These are phyloP conservation scores for Aspergillus avenaceus DNA, from an alignment of 495 filamentous ascomycete genomes.

Conservation along the genomic window DNA sequence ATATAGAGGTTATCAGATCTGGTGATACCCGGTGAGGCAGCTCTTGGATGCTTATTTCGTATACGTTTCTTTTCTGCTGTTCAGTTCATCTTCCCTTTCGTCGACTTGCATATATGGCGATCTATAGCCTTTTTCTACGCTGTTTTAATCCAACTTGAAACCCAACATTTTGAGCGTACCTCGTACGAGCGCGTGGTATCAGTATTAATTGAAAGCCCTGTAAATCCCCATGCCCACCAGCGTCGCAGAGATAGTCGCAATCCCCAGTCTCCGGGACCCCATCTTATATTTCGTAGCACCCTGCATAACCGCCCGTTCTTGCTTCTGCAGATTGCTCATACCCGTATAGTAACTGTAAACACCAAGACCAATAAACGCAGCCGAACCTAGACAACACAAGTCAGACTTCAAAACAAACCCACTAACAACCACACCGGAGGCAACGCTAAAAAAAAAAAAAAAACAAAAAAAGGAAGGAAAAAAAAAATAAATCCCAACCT, in stretches of 20 bases:
- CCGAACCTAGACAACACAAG: conserved; percentile 53
- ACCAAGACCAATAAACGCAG: conserved; percentile 85
- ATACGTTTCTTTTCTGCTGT: conserved; percentile 14
- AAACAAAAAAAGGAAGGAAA: too few relatives aligned
- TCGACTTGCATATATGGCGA: conserved; percentile 4
- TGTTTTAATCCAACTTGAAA: neutral
- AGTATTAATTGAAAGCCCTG: conserved; percentile 54
- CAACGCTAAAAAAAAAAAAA: neutral
- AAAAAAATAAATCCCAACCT: too few relatives aligned
- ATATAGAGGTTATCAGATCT: conserved; percentile 39
- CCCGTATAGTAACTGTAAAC: conserved; percentile 84
- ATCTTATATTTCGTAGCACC: conserved; percentile 75
- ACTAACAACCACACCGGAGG: neutral
- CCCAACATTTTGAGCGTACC: too few relatives aligned
- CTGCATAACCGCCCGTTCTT: conserved; percentile 63
- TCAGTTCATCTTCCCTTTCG: neutral
- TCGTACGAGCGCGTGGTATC: too few relatives aligned
- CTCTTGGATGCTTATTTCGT: conserved; percentile 26
- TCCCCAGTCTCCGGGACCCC: conserved; percentile 62
- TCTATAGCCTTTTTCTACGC: neutral
- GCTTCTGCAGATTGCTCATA: conserved; percentile 65
- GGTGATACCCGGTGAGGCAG: conserved; percentile 41
- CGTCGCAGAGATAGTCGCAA: conserved; percentile 64
- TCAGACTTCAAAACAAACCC: neutral
- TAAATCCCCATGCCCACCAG: conserved; percentile 68